Evolutionary conservation across 75 land plant species (phyloP), one percentile per base, ranked within the genome.

Genomic region (Gnetum montanum): DNA sequence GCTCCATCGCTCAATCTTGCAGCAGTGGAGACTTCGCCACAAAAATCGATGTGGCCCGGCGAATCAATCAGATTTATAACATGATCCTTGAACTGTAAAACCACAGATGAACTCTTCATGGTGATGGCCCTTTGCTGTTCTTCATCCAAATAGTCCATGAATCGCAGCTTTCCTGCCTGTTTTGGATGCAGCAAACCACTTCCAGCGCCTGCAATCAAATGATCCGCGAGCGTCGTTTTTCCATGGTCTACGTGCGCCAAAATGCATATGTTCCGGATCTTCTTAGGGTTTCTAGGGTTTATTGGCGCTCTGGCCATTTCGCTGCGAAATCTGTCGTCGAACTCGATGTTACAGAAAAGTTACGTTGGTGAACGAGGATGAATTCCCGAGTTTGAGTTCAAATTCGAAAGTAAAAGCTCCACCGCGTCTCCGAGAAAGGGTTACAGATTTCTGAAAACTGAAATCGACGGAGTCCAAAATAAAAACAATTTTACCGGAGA

Each of bases 191-290:
- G 54, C 49, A 92, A 46, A 23, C 86, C 86, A 29, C 76, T 83
- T 16, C 83, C 89, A 23, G 72, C 78, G 2, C 73, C 67, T 0
- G 97, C 95, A 28, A 92, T 88, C 44, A 92, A 49, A 37, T 88
- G 95, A 55, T 92, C 97, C 5, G 97, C 90, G 0, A 92, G 70
- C 0, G 97, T 92, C 0, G 97, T 88, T 61, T 92, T 92, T 51
- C 97, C 97, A 33, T 92, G 97, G 52, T 92, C 97, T 2, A 92
- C 97, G 36, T 92, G 97, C 19, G 97, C 97, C 26, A 92, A 56
- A 13, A 92, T 88, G 68, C 95, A 92, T 8, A 92, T 92, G 65
- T 92, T 92, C 3, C 90, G 57, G 19, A 83, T 61, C 28, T 52
- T 66, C 4, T 26, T 25, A 10, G 34, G 34, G 43, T 15, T 41